phyloP scores from a whole-genome alignment of 164 flowering plant species.

The Houttuynia cordata region DNA sequence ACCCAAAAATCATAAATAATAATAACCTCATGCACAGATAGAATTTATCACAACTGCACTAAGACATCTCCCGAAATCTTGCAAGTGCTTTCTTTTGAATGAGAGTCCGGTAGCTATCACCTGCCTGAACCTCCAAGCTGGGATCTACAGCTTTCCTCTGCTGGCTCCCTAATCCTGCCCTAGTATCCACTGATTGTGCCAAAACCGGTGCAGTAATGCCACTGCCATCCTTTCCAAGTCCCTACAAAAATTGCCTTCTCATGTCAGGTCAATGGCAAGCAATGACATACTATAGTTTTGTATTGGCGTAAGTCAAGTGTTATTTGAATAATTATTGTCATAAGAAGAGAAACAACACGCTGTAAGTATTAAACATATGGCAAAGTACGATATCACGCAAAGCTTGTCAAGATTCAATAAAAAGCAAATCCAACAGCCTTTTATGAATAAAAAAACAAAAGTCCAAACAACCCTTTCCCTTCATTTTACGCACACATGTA shows the following conservation, averaged over 20 bases:
- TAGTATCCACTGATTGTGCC: constrained; percentile 51
- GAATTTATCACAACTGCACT: neutral
- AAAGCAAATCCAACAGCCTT: no score
- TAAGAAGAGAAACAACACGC: no score
- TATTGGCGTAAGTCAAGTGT: neutral
- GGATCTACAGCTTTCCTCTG: constrained; percentile 66
- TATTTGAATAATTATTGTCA: no score
- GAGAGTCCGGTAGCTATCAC: constrained; percentile 79
- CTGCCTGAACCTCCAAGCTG: constrained; percentile 68
- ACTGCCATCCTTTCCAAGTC: constrained; percentile 94
- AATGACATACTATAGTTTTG: neutral
- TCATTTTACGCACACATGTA: no score
- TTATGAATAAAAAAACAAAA: no score
- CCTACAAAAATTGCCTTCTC: constrained; percentile 27
- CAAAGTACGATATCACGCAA: no score
- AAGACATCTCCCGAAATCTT: constrained; percentile 82
- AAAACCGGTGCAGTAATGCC: constrained; percentile 90
- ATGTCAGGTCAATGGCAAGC: neutral
- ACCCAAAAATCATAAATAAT: no score
- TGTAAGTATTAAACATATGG: no score
- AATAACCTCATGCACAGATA: neutral
- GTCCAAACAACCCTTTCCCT: no score
- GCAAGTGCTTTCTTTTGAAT: constrained; percentile 91
- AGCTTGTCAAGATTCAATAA: no score
- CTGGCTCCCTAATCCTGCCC: constrained; percentile 90